Evolutionary conservation across 139 green algal genomes (phyloP).

Genomic region (Astrephomene gubernaculifera): DNA sequence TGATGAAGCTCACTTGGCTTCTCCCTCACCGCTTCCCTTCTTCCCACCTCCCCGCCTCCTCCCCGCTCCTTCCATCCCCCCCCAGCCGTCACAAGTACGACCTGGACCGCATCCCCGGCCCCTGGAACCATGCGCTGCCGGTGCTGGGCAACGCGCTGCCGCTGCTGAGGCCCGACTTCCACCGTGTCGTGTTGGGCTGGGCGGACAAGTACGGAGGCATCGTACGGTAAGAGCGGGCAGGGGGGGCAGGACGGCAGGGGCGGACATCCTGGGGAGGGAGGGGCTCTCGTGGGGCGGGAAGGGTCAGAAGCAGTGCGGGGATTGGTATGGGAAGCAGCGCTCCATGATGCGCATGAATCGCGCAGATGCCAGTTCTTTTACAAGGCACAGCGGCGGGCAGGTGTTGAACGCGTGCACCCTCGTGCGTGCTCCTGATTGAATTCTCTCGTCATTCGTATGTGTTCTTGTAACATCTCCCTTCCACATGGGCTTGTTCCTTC

Average conservation of each 20-base stretch:
- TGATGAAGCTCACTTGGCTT: background rate
- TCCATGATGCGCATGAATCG: no score
- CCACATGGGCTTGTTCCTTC: no score
- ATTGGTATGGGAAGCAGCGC: no score
- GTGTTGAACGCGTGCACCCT: no score
- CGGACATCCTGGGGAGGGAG: background rate
- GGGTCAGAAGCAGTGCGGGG: no score
- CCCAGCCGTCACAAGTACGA: constrained; percentile 38
- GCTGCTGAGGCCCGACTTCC: constrained; percentile 63
- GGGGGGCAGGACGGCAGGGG: background rate
- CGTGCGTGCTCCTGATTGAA: no score
- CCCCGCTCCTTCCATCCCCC: background rate
- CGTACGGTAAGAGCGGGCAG: constrained; percentile 17
- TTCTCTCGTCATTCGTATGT: no score
- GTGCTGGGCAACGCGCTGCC: constrained; percentile 65
- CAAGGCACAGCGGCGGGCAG: no score
- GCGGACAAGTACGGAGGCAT: constrained; percentile 63
- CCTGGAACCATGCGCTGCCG: constrained; percentile 53
- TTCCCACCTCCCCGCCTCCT: background rate
- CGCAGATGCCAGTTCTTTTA: no score
- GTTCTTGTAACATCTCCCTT: no score
- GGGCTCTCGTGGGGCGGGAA: no score
- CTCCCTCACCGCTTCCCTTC: background rate
- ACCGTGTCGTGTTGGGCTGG: constrained; percentile 61
- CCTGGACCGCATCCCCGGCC: constrained; percentile 58